A percentile compares a stretch with the other conserved stretches of the same genome.
Evolutionary conservation across 371 early-diverging fungal genomes (phyloP).

Genomic region (Mucor irregularis): DNA sequence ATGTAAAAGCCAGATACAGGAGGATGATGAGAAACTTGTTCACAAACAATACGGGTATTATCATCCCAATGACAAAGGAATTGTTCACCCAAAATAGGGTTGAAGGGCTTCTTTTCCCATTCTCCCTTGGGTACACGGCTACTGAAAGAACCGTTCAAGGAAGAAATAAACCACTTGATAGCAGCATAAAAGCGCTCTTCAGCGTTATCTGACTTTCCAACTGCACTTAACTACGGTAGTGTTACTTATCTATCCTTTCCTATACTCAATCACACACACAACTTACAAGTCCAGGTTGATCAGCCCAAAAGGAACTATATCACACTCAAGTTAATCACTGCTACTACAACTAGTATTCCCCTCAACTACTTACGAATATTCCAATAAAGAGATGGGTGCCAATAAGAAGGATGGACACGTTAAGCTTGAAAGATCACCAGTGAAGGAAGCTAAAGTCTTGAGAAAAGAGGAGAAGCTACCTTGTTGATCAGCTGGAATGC

Average conservation of each 20-base stretch:
- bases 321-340: background rate
- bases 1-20: slow-evolving; percentile 73
- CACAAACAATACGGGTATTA: slow-evolving; percentile 65
- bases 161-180: slow-evolving; percentile 77
- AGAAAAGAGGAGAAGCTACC: slow-evolving; percentile 73
- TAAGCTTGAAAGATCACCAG: slow-evolving; percentile 78
- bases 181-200: slow-evolving; percentile 76
- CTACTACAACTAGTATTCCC: background rate
- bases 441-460: slow-evolving; percentile 72
- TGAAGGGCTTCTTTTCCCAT: slow-evolving; percentile 86
- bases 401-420: slow-evolving; percentile 81
- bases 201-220: slow-evolving; percentile 56
- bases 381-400: slow-evolving; percentile 73
- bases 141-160: slow-evolving; percentile 73
- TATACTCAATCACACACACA: background rate
- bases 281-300: slow-evolving; percentile 48
- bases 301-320: slow-evolving; percentile 47
- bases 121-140: slow-evolving; percentile 69
- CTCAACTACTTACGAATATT: slow-evolving; percentile 68
- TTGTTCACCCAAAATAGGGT: slow-evolving; percentile 86
- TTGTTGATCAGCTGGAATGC: slow-evolving; percentile 67
- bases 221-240: slow-evolving; percentile 43
- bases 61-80: slow-evolving; percentile 74
- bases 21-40: slow-evolving; percentile 82
- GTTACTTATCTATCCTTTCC: background rate